A percentile compares a stretch with the other conserved stretches of the same genome.
Evolutionary conservation across 805 yeast genomes (phyloP).

Genomic region (Metschnikowia lachancei): DNA sequence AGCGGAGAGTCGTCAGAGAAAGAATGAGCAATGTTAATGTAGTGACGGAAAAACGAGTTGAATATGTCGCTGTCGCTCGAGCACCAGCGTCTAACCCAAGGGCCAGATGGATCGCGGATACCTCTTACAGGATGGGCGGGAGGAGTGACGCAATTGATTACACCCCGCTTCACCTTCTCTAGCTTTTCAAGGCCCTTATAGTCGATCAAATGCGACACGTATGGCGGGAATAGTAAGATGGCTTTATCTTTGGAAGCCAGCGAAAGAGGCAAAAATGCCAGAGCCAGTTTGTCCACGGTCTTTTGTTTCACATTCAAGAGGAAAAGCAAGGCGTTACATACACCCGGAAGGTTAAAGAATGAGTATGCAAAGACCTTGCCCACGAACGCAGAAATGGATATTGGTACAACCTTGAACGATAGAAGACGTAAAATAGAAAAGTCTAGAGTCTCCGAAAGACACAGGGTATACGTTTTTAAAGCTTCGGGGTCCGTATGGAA

Average conservation of each 20-base stretch:
- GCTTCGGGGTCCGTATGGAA: slow-evolving; percentile 25
- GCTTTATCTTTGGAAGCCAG: slow-evolving; percentile 8
- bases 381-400: slow-evolving; percentile 60
- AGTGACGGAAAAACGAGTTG: slow-evolving; percentile 61
- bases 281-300: slow-evolving; percentile 32
- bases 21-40: slow-evolving; percentile 32
- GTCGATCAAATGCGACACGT: slow-evolving; percentile 30
- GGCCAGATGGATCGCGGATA: slow-evolving; percentile 55
- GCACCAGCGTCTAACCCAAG: slow-evolving; percentile 64
- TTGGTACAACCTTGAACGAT: slow-evolving; percentile 48
- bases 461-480: slow-evolving; percentile 25
- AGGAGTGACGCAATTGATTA: slow-evolving; percentile 37
- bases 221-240: slow-evolving; percentile 25
- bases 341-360: slow-evolving; percentile 52
- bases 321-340: slow-evolving; percentile 57
- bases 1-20: slow-evolving; percentile 5
- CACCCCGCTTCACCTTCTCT: slow-evolving; percentile 24
- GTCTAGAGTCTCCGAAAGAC: slow-evolving; percentile 52
- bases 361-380: slow-evolving; percentile 71
- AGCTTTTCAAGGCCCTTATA: slow-evolving; percentile 37
- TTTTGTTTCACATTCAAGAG: slow-evolving; percentile 53
- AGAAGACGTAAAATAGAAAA: slow-evolving; percentile 48
- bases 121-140: slow-evolving; percentile 46
- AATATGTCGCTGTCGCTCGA: slow-evolving; percentile 56
- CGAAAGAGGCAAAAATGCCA: slow-evolving; percentile 1